These are phyloP conservation scores for Podaxis sp. DNA, from an alignment of 768 basidiomycete species.

Conservation along the genomic window DNA sequence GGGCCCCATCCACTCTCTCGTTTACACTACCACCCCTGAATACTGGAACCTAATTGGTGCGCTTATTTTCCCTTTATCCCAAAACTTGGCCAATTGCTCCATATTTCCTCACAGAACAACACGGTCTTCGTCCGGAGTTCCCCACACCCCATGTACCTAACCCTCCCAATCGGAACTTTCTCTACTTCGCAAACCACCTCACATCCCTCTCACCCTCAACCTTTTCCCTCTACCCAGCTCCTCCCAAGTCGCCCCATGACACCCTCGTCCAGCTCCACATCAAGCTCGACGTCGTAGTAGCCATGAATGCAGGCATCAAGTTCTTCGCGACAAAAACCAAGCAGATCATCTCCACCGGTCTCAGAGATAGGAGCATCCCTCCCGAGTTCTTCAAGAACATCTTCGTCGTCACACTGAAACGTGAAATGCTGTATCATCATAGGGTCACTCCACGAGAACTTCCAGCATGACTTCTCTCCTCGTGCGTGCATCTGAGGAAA, in stretches of 20 bases:
- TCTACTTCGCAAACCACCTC: constrained; percentile 9
- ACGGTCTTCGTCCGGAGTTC: background rate
- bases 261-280: constrained; percentile 16
- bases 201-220: background rate
- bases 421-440: background rate
- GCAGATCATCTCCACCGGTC: constrained; percentile 18
- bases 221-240: background rate
- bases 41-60: constrained; percentile 9
- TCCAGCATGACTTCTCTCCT: background rate
- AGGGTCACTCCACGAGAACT: background rate
- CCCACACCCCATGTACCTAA: background rate
- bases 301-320: constrained; percentile 19
- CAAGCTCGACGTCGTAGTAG: constrained; percentile 17
- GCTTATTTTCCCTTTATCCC: background rate
- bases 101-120: background rate
- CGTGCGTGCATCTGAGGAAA: background rate
- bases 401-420: constrained; percentile 4
- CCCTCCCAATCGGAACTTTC: constrained; percentile 1
- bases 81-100: background rate
- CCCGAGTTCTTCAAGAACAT: constrained; percentile 15
- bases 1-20: background rate
- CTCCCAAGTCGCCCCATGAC: background rate
- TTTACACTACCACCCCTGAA: constrained; percentile 6
- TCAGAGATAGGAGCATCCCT: constrained; percentile 11
- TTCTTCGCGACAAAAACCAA: constrained; percentile 17